These are phyloP conservation scores for Alternaria conjuncta DNA, from an alignment of 2,329 filamentous ascomycete genomes.

Conservation along the genomic window DNA sequence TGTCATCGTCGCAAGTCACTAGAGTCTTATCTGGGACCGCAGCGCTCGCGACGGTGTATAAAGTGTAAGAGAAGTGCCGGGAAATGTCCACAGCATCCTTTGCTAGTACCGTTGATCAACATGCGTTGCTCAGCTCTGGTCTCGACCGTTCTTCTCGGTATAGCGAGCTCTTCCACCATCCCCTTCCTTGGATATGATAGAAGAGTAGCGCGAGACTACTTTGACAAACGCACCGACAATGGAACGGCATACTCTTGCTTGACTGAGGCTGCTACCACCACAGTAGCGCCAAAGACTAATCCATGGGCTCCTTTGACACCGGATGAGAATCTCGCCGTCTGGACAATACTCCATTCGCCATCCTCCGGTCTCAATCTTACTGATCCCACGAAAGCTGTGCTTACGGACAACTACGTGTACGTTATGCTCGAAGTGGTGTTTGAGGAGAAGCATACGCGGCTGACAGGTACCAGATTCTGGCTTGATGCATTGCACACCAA, in stretches of 20 bases:
- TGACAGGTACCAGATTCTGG: conserved; percentile 37
- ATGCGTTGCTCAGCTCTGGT: background rate
- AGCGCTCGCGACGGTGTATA: background rate
- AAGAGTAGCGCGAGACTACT: conserved; percentile 24
- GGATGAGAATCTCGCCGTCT: conserved; percentile 54
- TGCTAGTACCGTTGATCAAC: background rate
- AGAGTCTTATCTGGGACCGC: background rate
- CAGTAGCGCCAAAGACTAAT: conserved; percentile 49
- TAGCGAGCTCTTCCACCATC: conserved; percentile 13
- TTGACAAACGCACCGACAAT: conserved; percentile 25
- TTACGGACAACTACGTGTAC: conserved; percentile 55
- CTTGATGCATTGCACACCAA: conserved; percentile 59
- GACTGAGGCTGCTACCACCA: conserved; percentile 16
- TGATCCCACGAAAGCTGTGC: conserved; percentile 41
- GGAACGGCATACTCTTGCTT: conserved; percentile 16
- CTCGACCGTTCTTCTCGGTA: background rate
- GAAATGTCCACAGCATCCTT: background rate
- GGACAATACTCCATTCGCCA: conserved; percentile 53
- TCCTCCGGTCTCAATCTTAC: conserved; percentile 56
- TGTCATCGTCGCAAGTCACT: conserved; percentile 5
- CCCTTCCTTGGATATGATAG: conserved; percentile 30
- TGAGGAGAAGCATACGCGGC: background rate
- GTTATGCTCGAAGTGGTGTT: background rate
- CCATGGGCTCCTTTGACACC: conserved; percentile 52
- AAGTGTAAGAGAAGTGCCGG: background rate